Evolutionary conservation across 371 early-diverging fungal genomes (phyloP), one percentile per base, ranked within the genome.

Genomic region (Mortierella sp.): DNA sequence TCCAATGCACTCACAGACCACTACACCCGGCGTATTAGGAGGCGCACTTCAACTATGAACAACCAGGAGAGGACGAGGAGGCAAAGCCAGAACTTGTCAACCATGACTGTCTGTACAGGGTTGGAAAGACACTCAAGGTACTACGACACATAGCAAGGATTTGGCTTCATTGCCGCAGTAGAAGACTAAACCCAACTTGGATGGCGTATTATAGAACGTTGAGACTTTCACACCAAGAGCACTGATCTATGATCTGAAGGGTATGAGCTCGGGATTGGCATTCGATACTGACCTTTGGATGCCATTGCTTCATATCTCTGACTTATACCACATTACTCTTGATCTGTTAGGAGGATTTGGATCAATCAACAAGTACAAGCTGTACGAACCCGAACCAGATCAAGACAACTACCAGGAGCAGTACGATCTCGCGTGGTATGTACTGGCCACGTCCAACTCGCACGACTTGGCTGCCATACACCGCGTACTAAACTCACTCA

Each of bases 151-250:
- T 47, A 6, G 48, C 24, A 3, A 10, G 28, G 17, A 29, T 43
- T 8, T 14, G 50, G 43, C 5, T 43, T 16, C 12, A 41, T 8
- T 21, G 22, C 14, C 14, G 29, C 2, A 46, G 17, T 44, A 16
- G 28, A 16, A 13, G 3, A n/a, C 10, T 52, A 45, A 40, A 14
- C 24, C 22, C 16, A 28, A n/a, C 27, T 44, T 41, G n/a, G 12
- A 14, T 12, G 10, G 25, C 62, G 7, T 22, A 3, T 22, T 45
- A 37, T 60, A 91, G 91, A 91, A 91, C 4, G 71, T 79, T 1
- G 82, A 85, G 37, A 91, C 91, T 1, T 94, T 87, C 68, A 88
- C 90, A 17, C 96, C 96, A 17, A 82, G 96, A 27, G 82, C 89
- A 1, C 57, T 96, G 55, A 81, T 93, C 22, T 92, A 88, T 58